These are phyloP conservation scores for Cladosporium sphaerospermum DNA, from an alignment of 2,329 filamentous ascomycete genomes.

Conservation along the genomic window DNA sequence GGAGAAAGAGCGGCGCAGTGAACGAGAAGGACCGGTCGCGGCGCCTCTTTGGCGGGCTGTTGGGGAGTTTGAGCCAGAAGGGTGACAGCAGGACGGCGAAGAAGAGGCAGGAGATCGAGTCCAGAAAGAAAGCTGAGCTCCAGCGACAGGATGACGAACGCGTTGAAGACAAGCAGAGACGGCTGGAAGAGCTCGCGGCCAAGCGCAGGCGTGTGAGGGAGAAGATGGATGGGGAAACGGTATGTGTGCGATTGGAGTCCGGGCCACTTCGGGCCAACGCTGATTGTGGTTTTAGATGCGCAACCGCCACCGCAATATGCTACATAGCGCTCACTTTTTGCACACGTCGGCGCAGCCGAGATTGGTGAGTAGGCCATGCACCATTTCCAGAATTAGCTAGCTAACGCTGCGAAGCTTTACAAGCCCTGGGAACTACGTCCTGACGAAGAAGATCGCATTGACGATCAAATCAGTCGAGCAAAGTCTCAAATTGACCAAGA, in stretches of 20 bases:
- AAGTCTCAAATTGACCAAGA: slow-evolving; percentile 60
- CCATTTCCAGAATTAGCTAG: neutral
- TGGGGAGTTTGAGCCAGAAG: slow-evolving; percentile 40
- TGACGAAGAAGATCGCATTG: slow-evolving; percentile 64
- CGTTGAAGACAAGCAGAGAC: slow-evolving; percentile 60
- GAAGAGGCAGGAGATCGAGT: slow-evolving; percentile 73
- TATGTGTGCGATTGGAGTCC: slow-evolving; percentile 42
- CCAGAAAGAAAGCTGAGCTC: slow-evolving; percentile 65
- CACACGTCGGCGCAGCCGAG: slow-evolving; percentile 64
- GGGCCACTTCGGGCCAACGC: neutral
- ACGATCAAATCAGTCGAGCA: slow-evolving; percentile 61
- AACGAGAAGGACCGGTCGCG: slow-evolving; percentile 82
- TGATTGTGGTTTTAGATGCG: slow-evolving; percentile 47
- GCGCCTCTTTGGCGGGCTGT: slow-evolving; percentile 67
- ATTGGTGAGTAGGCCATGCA: slow-evolving; percentile 54
- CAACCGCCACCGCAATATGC: slow-evolving; percentile 64
- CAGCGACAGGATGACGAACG: slow-evolving; percentile 65
- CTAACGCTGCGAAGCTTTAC: slow-evolving; percentile 61
- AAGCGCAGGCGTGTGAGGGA: slow-evolving; percentile 62
- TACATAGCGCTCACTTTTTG: slow-evolving; percentile 66
- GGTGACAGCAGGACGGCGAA: slow-evolving; percentile 54
- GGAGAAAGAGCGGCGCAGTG: slow-evolving; percentile 19
- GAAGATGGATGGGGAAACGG: slow-evolving; percentile 68
- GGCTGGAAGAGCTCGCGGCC: slow-evolving; percentile 47
- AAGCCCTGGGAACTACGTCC: slow-evolving; percentile 70